Evolutionary conservation across 495 filamentous ascomycete genomes (phyloP), one percentile per base, ranked within the genome.

Genomic region (Polyplosphaeria fusca): DNA sequence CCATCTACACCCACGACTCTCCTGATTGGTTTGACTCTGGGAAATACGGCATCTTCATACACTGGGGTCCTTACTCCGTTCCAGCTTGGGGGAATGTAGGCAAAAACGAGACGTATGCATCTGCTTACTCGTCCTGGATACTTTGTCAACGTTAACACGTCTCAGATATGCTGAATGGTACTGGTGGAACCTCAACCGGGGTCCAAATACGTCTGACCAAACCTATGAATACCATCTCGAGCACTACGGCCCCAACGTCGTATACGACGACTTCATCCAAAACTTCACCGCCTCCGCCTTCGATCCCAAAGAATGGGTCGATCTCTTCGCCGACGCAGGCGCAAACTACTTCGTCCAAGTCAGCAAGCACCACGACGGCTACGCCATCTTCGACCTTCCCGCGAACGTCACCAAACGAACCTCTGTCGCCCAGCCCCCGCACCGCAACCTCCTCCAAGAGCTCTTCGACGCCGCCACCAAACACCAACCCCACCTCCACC

Each of bases 41-140:
- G 38, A 83, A 83, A 48, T 82, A 70, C 60, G 78, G 78, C 0
- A 80, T 81, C 28, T 81, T 82, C 63, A 79, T 82, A 41, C 79
- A 79, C 64, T 82, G 78, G 79, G 78, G 79, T 1, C 59, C 72
- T 0, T 81, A 81, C 52, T 66, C 74, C 4, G 79, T 82, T 1
- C 77, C 79, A 1, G 79, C 76, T 3, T 81, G 78, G 78, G 79
- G 77, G 0, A 81, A 81, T 47, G 69, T 68, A 16, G 71, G 71
- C 16, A 67, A 73, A 2, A 68, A 74, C 37, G 79, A 81, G 54
- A 70, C 67, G 20, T 81, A 81, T 58, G 78, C 79, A n/a, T n/a
- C n/a, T n/a, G n/a, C n/a, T n/a, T n/a, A n/a, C n/a, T n/a, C n/a
- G n/a, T n/a, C n/a, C n/a, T n/a, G n/a, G n/a, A n/a, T n/a, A n/a